Evolutionary conservation across 2,329 filamentous ascomycete genomes (phyloP).

Genomic region (Tolypocladium ophioglossoides): DNA sequence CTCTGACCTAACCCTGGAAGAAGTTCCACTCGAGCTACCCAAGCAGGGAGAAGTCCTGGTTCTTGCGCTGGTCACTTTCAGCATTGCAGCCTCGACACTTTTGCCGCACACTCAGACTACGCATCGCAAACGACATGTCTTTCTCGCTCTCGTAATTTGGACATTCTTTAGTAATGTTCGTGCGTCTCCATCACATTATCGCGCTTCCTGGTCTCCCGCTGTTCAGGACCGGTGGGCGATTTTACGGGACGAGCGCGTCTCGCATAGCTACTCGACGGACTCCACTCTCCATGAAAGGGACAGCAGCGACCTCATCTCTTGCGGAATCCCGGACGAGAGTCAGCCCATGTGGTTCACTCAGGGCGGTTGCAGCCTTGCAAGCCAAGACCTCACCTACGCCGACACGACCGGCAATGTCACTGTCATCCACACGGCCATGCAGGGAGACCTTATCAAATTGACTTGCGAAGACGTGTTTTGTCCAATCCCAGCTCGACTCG

Average conservation of each 20-base stretch:
- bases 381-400: neutral
- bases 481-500: neutral
- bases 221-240: neutral
- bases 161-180: neutral
- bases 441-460: neutral
- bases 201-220: neutral
- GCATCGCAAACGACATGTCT: neutral
- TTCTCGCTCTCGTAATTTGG: neutral
- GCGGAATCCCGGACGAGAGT: neutral
- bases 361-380: neutral
- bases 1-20: neutral
- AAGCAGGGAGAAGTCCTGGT: neutral
- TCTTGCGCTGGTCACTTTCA: neutral
- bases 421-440: neutral
- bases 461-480: neutral
- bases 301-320: neutral
- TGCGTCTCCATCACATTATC: neutral
- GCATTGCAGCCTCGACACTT: neutral
- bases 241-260: neutral
- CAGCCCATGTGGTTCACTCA: neutral
- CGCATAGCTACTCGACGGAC: neutral
- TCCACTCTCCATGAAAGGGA: neutral
- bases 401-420: neutral
- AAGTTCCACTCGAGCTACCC: neutral
- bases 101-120: neutral